These are phyloP conservation scores for Lupinus albus DNA, from an alignment of 306 rosid genomes.

Conservation along the genomic window DNA sequence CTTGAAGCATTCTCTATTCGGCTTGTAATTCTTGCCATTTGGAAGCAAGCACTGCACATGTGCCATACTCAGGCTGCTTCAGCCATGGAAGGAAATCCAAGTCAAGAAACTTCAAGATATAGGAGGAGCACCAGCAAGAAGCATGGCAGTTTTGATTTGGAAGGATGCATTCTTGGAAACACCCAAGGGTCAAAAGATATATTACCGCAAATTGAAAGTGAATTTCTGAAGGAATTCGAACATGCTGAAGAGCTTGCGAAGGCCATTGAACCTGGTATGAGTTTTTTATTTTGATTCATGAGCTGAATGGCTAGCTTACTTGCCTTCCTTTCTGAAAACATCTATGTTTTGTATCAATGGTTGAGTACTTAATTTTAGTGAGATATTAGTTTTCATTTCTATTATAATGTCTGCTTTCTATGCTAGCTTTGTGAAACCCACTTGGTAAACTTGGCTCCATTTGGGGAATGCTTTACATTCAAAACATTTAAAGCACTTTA, in stretches of 20 bases:
- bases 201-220: conserved; percentile 71
- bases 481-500: background rate
- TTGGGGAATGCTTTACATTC: background rate
- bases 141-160: conserved; percentile 56
- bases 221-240: conserved; percentile 81
- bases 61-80: conserved; percentile 99
- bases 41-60: conserved; percentile 97
- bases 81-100: conserved; percentile 96
- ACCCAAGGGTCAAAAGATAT: conserved; percentile 59
- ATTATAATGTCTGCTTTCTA: conserved; percentile 16
- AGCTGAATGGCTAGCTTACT: conserved; percentile 32
- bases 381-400: conserved; percentile 15
- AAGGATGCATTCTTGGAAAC: conserved; percentile 60
- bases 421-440: too few relatives aligned
- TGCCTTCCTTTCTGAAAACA: background rate
- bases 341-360: conserved; percentile 20
- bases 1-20: conserved; percentile 93
- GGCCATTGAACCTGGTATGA: conserved; percentile 82
- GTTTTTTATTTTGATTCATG: conserved; percentile 35
- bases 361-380: background rate
- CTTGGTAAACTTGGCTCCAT: background rate
- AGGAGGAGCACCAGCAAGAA: conserved; percentile 70
- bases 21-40: conserved; percentile 97
- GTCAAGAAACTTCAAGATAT: conserved; percentile 68
- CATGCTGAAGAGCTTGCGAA: conserved; percentile 93